A percentile compares a stretch with the other conserved stretches of the same genome.
Evolutionary conservation across 352 stramenopile species (phyloP).

Genomic region (Phytophthora pisi): DNA sequence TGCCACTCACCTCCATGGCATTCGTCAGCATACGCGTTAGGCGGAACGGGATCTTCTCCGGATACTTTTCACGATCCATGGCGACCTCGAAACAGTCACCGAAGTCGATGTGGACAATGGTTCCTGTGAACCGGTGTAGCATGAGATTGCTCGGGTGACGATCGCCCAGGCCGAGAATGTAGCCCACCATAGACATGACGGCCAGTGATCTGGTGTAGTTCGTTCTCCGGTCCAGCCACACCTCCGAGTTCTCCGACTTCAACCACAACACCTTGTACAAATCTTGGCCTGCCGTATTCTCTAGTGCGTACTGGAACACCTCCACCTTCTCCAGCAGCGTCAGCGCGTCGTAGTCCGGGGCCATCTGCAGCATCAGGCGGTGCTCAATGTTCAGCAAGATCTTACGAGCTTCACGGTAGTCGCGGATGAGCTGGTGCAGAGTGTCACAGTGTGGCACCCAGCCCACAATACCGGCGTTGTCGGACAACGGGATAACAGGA

Average conservation of each 20-base stretch:
- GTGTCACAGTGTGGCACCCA: slow-evolving; percentile 99
- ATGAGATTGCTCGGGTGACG: slow-evolving; percentile 99
- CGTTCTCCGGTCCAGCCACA: slow-evolving; percentile 98
- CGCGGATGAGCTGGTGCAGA: slow-evolving; percentile 96
- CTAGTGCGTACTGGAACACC: slow-evolving; percentile 94
- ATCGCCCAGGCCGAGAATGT: slow-evolving; percentile 99
- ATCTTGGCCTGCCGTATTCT: slow-evolving; percentile 96
- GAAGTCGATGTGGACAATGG: slow-evolving; percentile 98
- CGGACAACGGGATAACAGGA: slow-evolving; percentile 97
- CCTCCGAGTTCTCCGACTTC: slow-evolving; percentile 97
- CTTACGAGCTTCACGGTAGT: slow-evolving; percentile 92
- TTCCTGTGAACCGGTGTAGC: slow-evolving; percentile 97
- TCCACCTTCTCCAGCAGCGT: slow-evolving; percentile 99
- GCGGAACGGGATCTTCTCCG: slow-evolving; percentile 99
- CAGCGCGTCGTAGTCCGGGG: slow-evolving; percentile 96
- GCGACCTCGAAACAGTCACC: slow-evolving; percentile 98
- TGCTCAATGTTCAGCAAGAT: slow-evolving; percentile 96
- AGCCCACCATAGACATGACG: slow-evolving; percentile 99
- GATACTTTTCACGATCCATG: slow-evolving; percentile 99
- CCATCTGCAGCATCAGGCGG: slow-evolving; percentile 87
- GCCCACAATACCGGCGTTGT: slow-evolving; percentile 98
- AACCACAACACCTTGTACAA: slow-evolving; percentile 97
- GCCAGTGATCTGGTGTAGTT: slow-evolving; percentile 98
- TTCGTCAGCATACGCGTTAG: slow-evolving; percentile 99
- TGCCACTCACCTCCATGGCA: slow-evolving; percentile 98